These are phyloP conservation scores for Polyporus tsugae DNA, from an alignment of 1,284 basidiomycete genomes.

Conservation along the genomic window DNA sequence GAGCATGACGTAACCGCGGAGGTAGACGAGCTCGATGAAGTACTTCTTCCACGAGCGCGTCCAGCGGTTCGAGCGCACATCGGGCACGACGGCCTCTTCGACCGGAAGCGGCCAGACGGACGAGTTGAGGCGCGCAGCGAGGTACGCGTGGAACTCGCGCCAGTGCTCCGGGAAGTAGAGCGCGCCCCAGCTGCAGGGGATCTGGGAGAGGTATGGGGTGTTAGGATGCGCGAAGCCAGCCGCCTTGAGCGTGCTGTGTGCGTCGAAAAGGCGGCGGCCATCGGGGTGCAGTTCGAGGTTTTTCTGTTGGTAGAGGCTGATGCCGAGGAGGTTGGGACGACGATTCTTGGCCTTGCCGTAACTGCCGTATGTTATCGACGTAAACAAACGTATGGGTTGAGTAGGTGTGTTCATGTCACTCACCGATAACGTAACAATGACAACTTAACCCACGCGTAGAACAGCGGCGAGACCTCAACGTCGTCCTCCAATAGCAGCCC, in stretches of 20 bases:
- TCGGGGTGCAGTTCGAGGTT: conserved; percentile 74
- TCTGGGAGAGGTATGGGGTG: conserved; percentile 82
- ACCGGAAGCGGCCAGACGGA: conserved; percentile 39
- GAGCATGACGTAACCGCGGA: conserved; percentile 85
- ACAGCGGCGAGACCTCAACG: conserved; percentile 81
- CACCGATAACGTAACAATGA: conserved; percentile 76
- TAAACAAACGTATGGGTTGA: not conserved
- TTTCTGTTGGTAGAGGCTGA: conserved; percentile 87
- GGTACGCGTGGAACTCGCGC: conserved; percentile 84
- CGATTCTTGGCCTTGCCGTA: conserved; percentile 56
- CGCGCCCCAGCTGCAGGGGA: conserved; percentile 92
- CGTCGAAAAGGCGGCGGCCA: conserved; percentile 74
- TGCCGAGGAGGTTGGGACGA: conserved; percentile 68
- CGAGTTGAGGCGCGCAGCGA: conserved; percentile 69
- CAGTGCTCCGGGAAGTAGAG: conserved; percentile 88
- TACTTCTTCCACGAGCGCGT: conserved; percentile 85
- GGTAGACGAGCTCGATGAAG: conserved; percentile 84
- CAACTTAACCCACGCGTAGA: conserved; percentile 87
- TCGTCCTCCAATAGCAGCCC: conserved; percentile 86
- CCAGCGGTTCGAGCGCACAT: conserved; percentile 83
- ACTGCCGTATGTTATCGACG: conserved; percentile 44
- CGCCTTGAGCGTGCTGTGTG: conserved; percentile 61
- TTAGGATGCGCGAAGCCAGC: conserved; percentile 50
- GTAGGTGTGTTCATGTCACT: not conserved
- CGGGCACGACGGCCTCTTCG: conserved; percentile 59